phyloP scores from a whole-genome alignment of 2,329 filamentous ascomycete species.

The Scedosporium apiospermum region DNA sequence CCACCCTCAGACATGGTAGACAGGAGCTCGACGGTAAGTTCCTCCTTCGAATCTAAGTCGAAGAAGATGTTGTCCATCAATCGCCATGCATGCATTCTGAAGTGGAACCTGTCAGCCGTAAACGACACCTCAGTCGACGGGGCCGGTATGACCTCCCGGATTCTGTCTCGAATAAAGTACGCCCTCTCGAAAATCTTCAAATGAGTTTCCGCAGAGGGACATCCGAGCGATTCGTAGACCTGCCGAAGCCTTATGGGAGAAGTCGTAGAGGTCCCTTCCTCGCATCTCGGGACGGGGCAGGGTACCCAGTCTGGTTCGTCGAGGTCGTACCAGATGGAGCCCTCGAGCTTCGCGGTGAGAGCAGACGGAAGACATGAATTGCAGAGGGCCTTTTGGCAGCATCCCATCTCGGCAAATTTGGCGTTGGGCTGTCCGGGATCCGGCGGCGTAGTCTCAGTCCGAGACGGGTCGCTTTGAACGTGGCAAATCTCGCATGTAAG shows the following conservation, averaged over 20 bases:
- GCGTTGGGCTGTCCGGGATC: background rate
- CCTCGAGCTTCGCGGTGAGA: slow-evolving; percentile 2
- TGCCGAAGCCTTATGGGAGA: background rate
- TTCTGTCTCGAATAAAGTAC: background rate
- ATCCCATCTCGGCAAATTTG: slow-evolving; percentile 3
- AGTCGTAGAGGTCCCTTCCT: background rate
- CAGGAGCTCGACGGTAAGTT: background rate
- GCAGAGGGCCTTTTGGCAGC: slow-evolving; percentile 11
- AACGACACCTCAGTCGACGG: background rate
- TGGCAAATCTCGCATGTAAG: background rate
- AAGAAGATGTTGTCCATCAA: background rate
- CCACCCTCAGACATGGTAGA: background rate
- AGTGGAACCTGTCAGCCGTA: background rate
- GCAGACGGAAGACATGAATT: slow-evolving; percentile 7
- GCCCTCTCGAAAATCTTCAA: background rate
- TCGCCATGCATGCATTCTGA: background rate
- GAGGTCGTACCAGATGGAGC: slow-evolving; percentile 11
- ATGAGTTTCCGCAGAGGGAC: background rate
- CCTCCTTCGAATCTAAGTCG: background rate
- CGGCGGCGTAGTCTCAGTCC: background rate
- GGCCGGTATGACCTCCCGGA: background rate
- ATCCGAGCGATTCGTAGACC: background rate
- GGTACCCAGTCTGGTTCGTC: slow-evolving; percentile 7
- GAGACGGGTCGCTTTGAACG: background rate
- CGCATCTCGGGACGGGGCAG: slow-evolving; percentile 9